Evolutionary conservation across 306 rosid genomes (phyloP), one percentile per base, ranked within the genome.

Genomic region (Comarum palustre): DNA sequence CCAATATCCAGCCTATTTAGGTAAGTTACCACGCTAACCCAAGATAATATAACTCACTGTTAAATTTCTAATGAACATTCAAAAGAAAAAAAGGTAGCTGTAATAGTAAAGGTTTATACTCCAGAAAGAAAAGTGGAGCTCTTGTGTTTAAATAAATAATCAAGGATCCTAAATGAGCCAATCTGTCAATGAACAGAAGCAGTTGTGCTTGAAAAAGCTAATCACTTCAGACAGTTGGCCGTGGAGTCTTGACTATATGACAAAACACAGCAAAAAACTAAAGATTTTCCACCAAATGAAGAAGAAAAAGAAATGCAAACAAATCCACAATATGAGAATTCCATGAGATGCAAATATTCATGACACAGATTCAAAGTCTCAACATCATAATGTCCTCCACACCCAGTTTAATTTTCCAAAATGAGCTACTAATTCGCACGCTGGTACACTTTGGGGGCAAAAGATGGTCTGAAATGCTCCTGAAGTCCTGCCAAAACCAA

Each of bases 161-260:
- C 34, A 11, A 69, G 24, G 5, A 69, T 50, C 73, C 62, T 13
- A 4, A 69, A 52, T 1, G 25, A 16, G 74, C 38, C 24, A 36
- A 1, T 13, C 25, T 14, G 72, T 64, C 45, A 73, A 73, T 69
- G 69, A 71, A 69, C 63, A 13, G 66, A 67, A 39, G 85, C 85
- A 78, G 68, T 73, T 70, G 75, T 46, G 73, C n/a, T 84, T 73
- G 48, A 73, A 71, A 79, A 72, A n/a, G n/a, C n/a, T n/a, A n/a
- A n/a, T 54, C 74, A 68, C 68, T 58, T 74, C 77, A 66, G 75
- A 68, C 29, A 43, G 46, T 41, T n/a, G 29, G 22, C 51, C 45
- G 52, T 75, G 66, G 47, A 29, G 66, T 12, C 59, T 38, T 10
- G 45, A 11, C 27, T 48, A n/a, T 36, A 45, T 34, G 41, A 78